These are phyloP conservation scores for Yarrowia galli DNA, from an alignment of 1,139 yeast species.

Conservation along the genomic window DNA sequence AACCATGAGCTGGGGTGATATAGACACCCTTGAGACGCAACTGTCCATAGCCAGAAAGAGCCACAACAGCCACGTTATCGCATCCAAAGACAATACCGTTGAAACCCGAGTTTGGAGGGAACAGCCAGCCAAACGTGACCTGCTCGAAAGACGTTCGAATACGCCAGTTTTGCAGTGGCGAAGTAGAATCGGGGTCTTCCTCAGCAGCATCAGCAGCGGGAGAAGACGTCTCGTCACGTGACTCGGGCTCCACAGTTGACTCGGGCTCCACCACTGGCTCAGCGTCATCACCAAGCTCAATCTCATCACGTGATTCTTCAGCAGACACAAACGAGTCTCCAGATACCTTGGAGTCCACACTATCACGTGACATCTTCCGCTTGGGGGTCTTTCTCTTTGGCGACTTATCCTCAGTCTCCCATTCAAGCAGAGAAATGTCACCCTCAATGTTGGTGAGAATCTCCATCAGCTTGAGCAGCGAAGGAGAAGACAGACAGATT, in stretches of 20 bases:
- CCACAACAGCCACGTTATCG: constrained; percentile 52
- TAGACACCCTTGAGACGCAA: constrained; percentile 53
- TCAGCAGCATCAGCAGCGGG: too few relatives aligned
- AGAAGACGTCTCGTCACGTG: background rate
- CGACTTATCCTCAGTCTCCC: constrained; percentile 8
- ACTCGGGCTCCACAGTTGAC: too few relatives aligned
- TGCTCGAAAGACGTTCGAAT: constrained; percentile 33
- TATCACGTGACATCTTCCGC: background rate
- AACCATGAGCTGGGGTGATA: constrained; percentile 46
- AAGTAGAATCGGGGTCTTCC: background rate
- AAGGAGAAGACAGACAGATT: constrained; percentile 44
- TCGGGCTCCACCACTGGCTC: too few relatives aligned
- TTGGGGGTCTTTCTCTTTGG: background rate
- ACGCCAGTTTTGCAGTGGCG: constrained; percentile 22
- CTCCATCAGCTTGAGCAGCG: constrained; percentile 42
- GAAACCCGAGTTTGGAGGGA: constrained; percentile 51
- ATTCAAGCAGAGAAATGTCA: constrained; percentile 40
- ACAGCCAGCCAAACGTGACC: constrained; percentile 36
- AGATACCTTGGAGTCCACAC: constrained; percentile 3
- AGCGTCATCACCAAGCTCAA: too few relatives aligned
- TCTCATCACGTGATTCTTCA: too few relatives aligned
- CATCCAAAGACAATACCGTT: constrained; percentile 83
- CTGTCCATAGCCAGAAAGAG: constrained; percentile 43
- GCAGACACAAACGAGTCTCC: constrained; percentile 6
- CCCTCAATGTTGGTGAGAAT: constrained; percentile 42